These are phyloP conservation scores for Kazachstania viticola DNA, from an alignment of 805 yeast species.

Conservation along the genomic window DNA sequence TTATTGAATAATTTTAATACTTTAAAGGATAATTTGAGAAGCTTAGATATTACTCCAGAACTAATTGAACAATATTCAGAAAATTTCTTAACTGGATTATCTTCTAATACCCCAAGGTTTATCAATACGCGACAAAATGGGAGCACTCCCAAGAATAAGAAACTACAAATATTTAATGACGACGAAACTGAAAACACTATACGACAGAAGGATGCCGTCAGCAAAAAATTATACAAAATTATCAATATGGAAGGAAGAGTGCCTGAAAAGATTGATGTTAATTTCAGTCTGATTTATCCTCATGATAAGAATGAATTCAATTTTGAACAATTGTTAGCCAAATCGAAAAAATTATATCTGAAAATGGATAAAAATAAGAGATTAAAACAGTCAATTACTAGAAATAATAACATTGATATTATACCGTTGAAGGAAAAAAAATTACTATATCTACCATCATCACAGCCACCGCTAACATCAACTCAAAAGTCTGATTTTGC, in stretches of 20 bases:
- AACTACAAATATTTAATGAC: conserved; percentile 32
- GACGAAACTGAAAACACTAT: not conserved
- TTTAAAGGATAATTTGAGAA: not conserved
- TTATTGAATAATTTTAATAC: conserved; percentile 13
- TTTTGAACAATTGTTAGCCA: conserved; percentile 53
- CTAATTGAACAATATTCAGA: not conserved
- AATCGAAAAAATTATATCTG: conserved; percentile 29
- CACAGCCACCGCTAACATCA: not conserved
- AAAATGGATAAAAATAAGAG: conserved; percentile 1
- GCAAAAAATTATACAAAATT: conserved; percentile 34
- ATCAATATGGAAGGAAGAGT: conserved; percentile 46
- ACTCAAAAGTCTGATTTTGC: conserved; percentile 2
- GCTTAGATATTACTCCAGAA: not conserved
- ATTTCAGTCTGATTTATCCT: conserved; percentile 46
- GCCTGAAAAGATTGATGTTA: conserved; percentile 47
- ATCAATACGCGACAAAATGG: not conserved
- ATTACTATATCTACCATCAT: not conserved
- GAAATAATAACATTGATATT: no score
- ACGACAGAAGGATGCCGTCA: conserved; percentile 6
- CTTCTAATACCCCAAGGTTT: not conserved
- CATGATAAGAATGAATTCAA: conserved; percentile 40
- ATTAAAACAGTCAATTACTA: no score
- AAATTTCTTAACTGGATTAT: no score
- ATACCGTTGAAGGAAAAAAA: not conserved
- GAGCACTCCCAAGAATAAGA: conserved; percentile 1